Conservation (phyloP, 108 stramenopile species). For the Aurantiochytrium sp. region DNA sequence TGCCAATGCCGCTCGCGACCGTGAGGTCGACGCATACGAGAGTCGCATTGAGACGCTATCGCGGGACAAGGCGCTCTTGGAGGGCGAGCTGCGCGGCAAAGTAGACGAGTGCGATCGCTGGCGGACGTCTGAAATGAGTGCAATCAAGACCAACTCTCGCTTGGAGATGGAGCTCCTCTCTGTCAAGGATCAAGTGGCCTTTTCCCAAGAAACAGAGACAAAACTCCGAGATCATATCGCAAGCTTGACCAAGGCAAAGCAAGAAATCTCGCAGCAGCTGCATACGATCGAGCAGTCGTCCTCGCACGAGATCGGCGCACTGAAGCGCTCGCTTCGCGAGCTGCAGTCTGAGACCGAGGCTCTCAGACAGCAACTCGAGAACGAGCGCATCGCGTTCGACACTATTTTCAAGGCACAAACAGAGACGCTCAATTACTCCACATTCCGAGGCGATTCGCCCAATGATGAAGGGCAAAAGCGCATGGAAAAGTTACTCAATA, state of each 20-base stretch:
- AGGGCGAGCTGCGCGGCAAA: not conserved
- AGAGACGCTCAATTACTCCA: not conserved
- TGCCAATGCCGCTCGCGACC: not conserved
- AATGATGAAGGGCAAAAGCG: too few species aligned
- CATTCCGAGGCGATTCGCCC: not conserved
- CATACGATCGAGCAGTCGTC: not conserved
- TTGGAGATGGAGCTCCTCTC: not conserved
- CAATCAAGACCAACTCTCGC: not conserved
- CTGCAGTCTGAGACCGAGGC: not conserved
- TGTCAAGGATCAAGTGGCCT: not conserved
- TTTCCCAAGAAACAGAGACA: not conserved
- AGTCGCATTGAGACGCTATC: not conserved
- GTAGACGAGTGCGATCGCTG: not conserved
- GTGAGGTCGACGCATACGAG: not conserved
- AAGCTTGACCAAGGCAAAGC: not conserved
- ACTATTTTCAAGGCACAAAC: conserved; percentile 2
- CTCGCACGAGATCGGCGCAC: not conserved
- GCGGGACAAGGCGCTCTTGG: not conserved
- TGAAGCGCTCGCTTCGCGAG: not conserved
- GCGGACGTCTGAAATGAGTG: not conserved
- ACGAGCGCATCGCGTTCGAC: conserved; percentile 1
- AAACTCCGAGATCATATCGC: not conserved
- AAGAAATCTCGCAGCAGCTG: not conserved
- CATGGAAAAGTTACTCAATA: too few species aligned
- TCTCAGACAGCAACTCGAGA: not conserved